These are phyloP conservation scores for Geranomyces michiganensis DNA, from an alignment of 192 early-diverging fungal genomes.

Conservation along the genomic window DNA sequence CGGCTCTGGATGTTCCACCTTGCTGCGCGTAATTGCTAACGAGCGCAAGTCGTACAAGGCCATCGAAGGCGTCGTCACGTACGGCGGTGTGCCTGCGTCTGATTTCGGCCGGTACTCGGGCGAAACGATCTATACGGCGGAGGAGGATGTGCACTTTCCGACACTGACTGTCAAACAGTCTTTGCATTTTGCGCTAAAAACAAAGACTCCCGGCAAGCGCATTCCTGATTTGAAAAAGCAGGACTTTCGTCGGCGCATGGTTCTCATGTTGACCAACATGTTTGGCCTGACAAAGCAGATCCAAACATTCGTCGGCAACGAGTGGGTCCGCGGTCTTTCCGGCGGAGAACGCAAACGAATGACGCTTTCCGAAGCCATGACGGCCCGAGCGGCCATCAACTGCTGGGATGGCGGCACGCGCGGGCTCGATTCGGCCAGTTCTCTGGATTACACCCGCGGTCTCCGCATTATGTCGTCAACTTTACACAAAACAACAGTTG, in stretches of 20 bases:
- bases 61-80: constrained; percentile 11
- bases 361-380: constrained; percentile 61
- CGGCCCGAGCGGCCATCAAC: constrained; percentile 25
- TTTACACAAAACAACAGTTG: constrained; percentile 33
- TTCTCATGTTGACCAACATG: constrained; percentile 24
- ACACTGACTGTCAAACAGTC: constrained; percentile 79
- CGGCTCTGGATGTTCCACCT: constrained; percentile 66
- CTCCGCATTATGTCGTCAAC: constrained; percentile 75
- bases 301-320: constrained; percentile 53
- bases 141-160: constrained; percentile 81
- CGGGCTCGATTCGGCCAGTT: constrained; percentile 80
- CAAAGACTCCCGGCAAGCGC: constrained; percentile 21
- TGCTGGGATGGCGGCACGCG: constrained; percentile 53
- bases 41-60: constrained; percentile 28
- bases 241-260: constrained; percentile 4
- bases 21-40: constrained; percentile 63
- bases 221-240: not conserved
- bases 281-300: constrained; percentile 27
- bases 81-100: constrained; percentile 22
- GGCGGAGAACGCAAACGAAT: constrained; percentile 72
- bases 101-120: constrained; percentile 42
- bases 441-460: constrained; percentile 76
- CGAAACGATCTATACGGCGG: constrained; percentile 80
- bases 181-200: constrained; percentile 71
- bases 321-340: constrained; percentile 58